Evolutionary conservation across 73 alveolate species (phyloP).

Genomic region (Uronychia binucleata): DNA sequence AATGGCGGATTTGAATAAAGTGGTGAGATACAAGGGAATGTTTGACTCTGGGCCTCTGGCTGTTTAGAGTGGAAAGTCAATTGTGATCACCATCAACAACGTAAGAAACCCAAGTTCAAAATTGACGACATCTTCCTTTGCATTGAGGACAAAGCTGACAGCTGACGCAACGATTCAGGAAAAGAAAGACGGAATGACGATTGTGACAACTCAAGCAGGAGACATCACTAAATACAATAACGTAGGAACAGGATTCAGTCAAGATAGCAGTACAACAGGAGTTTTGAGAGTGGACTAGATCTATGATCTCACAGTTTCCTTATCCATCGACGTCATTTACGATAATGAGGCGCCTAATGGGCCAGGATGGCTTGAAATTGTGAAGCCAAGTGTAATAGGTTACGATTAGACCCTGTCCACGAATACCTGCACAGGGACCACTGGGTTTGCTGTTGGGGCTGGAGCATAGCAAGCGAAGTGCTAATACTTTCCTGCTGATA

Average conservation of each 20-base stretch:
- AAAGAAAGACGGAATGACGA: not conserved
- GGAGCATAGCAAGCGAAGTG: not conserved
- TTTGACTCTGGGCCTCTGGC: too few relatives aligned
- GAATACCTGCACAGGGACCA: not conserved
- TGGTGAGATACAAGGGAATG: too few relatives aligned
- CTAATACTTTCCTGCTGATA: not conserved
- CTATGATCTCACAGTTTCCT: not conserved
- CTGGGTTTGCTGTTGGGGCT: not conserved
- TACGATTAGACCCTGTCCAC: not conserved
- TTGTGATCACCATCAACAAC: not conserved
- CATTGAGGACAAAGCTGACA: not conserved
- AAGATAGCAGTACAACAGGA: not conserved
- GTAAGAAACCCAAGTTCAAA: not conserved
- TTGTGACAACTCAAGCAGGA: not conserved
- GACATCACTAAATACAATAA: not conserved
- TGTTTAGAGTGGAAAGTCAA: too few relatives aligned
- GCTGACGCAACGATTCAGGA: not conserved
- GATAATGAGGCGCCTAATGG: not conserved
- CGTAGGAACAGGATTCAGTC: not conserved
- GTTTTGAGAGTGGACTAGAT: not conserved
- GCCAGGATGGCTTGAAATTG: not conserved
- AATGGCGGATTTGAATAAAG: too few relatives aligned
- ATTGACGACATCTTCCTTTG: not conserved
- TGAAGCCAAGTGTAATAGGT: not conserved
- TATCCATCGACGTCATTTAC: not conserved